phyloP scores from a whole-genome alignment of 331 rosid genomes.

The Rhamnella rubrinervis region DNA sequence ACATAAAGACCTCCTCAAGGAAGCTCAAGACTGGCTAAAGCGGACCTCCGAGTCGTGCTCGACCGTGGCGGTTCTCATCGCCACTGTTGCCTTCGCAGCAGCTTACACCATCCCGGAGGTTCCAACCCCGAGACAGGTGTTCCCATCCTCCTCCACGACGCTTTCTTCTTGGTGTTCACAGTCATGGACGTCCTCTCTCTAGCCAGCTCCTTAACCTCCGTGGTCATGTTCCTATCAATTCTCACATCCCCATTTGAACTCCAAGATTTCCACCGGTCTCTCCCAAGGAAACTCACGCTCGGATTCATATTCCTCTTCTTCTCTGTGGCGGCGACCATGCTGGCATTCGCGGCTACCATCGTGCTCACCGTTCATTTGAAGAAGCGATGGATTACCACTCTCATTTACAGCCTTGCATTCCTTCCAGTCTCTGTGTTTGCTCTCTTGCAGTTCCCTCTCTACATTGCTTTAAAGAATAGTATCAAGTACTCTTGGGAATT shows the following conservation, averaged over 20 bases:
- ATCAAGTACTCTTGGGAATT: not conserved
- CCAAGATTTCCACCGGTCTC: not conserved
- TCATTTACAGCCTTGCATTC: conserved; percentile 13
- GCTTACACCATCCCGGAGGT: conserved; percentile 24
- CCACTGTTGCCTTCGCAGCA: conserved; percentile 18
- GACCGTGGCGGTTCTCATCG: conserved; percentile 12
- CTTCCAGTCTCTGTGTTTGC: conserved; percentile 19
- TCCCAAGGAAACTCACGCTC: conserved; percentile 14
- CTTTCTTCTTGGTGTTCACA: conserved; percentile 19
- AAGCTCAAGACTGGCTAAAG: conserved; percentile 11
- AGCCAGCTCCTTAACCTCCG: conserved; percentile 17
- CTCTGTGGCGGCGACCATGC: conserved; percentile 18
- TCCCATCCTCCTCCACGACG: conserved; percentile 1
- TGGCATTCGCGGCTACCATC: conserved; percentile 23
- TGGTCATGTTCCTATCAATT: conserved; percentile 23
- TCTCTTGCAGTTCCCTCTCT: conserved; percentile 14
- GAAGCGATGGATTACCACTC: conserved; percentile 4
- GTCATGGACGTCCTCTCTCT: conserved; percentile 16
- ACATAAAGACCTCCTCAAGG: not conserved
- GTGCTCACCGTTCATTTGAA: not conserved
- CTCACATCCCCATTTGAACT: conserved; percentile 21
- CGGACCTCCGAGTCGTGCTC: conserved; percentile 21
- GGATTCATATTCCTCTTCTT: conserved; percentile 21
- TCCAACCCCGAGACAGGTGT: conserved; percentile 1
- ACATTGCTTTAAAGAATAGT: not conserved